Percentiles rank a stretch among this genome's conserved stretches.
Conservation (phyloP, 805 yeast species). For the Pachysolen tannophilus region DNA sequence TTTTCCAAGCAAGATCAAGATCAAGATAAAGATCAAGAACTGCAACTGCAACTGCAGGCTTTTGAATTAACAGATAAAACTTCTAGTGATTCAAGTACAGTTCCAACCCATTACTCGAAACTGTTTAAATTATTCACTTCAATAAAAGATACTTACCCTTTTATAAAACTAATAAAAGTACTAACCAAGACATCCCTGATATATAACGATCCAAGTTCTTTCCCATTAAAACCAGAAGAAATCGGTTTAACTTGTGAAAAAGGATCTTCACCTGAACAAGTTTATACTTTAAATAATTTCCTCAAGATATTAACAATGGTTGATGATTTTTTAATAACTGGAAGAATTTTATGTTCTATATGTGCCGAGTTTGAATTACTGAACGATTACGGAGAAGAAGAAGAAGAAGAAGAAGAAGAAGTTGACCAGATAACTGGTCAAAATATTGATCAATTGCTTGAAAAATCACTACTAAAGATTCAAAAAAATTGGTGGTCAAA, state of each 20-base stretch:
- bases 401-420: background rate
- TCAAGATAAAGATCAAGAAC: too few species aligned
- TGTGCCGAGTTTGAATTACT: slow-evolving; percentile 24
- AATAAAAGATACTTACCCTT: background rate
- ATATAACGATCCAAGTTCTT: slow-evolving; percentile 9
- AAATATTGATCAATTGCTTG: slow-evolving; percentile 8
- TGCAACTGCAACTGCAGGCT: too few species aligned
- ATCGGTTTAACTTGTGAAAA: background rate
- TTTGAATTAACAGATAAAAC: too few species aligned
- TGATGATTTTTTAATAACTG: slow-evolving; percentile 22
- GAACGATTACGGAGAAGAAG: background rate
- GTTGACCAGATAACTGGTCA: too few species aligned
- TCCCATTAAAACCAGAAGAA: background rate
- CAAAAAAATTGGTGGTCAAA: slow-evolving; percentile 17
- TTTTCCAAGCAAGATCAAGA: too few species aligned
- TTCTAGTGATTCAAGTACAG: too few species aligned
- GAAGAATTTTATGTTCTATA: slow-evolving; percentile 25
- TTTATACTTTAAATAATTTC: too few species aligned
- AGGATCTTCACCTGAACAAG: too few species aligned
- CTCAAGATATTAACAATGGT: too few species aligned
- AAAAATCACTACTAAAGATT: background rate
- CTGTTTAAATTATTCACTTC: too few species aligned
- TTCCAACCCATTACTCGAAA: too few species aligned
- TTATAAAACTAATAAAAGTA: slow-evolving; percentile 7
- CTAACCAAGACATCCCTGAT: slow-evolving; percentile 11